These are phyloP conservation scores for Tetracladium marchalianum DNA, from an alignment of 495 filamentous ascomycete genomes.

Conservation along the genomic window DNA sequence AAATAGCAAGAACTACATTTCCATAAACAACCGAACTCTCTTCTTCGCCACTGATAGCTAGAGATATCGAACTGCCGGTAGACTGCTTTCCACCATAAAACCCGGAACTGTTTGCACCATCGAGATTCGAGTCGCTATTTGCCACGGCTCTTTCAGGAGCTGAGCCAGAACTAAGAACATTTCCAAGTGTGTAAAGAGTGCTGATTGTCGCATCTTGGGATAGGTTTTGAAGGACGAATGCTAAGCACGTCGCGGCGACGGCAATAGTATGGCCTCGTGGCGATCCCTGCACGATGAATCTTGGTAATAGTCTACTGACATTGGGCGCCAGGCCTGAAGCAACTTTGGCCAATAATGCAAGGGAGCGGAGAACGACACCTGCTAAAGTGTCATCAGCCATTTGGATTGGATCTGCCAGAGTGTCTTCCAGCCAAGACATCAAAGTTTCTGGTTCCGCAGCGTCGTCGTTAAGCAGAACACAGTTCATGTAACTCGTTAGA, in stretches of 20 bases:
- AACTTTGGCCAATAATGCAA: conserved; percentile 68
- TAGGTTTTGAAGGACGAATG: conserved; percentile 64
- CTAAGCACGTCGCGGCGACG: conserved; percentile 72
- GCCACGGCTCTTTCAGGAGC: conserved; percentile 30
- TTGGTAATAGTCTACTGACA: conserved; percentile 71
- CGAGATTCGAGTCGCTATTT: conserved; percentile 22
- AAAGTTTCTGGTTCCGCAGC: conserved; percentile 72
- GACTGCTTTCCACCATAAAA: conserved; percentile 46
- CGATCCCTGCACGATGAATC: conserved; percentile 75
- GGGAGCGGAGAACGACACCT: conserved; percentile 63
- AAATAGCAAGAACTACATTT: conserved; percentile 82
- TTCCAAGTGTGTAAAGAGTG: conserved; percentile 87
- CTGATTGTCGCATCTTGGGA: conserved; percentile 92
- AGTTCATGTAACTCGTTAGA: conserved; percentile 77
- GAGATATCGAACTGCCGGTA: conserved; percentile 67
- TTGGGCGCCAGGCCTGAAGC: conserved; percentile 61
- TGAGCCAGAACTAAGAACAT: conserved; percentile 65
- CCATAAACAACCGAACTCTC: conserved; percentile 61
- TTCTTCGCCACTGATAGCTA: conserved; percentile 61
- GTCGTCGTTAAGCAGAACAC: conserved; percentile 67
- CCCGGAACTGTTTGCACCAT: conserved; percentile 22
- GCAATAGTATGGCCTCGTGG: conserved; percentile 51
- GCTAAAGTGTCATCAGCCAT: conserved; percentile 71
- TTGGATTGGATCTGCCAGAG: conserved; percentile 64
- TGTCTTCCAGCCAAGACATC: conserved; percentile 76